Evolutionary conservation across 2,329 filamentous ascomycete genomes (phyloP), one percentile per base, ranked within the genome.

Genomic region (Talaromyces marneffei): DNA sequence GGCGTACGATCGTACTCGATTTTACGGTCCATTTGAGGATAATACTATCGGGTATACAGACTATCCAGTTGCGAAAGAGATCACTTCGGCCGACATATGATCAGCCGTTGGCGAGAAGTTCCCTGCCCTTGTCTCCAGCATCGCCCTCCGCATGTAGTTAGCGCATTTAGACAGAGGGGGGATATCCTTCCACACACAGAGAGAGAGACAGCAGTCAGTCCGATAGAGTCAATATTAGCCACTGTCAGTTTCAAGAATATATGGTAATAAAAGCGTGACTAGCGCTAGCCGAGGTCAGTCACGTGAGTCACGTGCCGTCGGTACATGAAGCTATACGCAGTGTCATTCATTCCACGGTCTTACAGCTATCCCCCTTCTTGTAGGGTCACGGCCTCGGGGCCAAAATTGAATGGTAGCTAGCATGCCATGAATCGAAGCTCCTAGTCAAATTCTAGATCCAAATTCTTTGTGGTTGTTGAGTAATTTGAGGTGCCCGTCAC

Each of bases 1-100:
- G 0, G 61, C 66, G 8, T 82, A 81, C 61, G 78, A 82, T 46
- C 69, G 79, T 16, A 70, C 69, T 44, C 71, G 75, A 0, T 82
- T 82, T 62, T 81, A 81, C 65, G 73, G 73, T 7, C 72, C 72
- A 0, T 74, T 74, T 57, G 70, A 74, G 62, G 29, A 58, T 58
- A 74, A 71, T 53, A 63, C 61, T 14, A 65, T 69, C 55, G 68
- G 67, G 35, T 74, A 74, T 62, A 67, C 65, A 5, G 71, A 73
- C 61, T 75, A 74, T 50, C 61, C 62, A 20, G 62, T 65, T 18
- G 65, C 40, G 3, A 37, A 55, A 55, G 7, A 23, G 10, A 44
- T 10, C 40, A 23, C 8, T n/a, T n/a, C n/a, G n/a, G n/a, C n/a
- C n/a, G n/a, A n/a, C n/a, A n/a, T n/a, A n/a, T n/a, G n/a, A n/a